phyloP scores from a whole-genome alignment of 371 early-diverging fungal species.

The Saksenaea vasiformis region DNA sequence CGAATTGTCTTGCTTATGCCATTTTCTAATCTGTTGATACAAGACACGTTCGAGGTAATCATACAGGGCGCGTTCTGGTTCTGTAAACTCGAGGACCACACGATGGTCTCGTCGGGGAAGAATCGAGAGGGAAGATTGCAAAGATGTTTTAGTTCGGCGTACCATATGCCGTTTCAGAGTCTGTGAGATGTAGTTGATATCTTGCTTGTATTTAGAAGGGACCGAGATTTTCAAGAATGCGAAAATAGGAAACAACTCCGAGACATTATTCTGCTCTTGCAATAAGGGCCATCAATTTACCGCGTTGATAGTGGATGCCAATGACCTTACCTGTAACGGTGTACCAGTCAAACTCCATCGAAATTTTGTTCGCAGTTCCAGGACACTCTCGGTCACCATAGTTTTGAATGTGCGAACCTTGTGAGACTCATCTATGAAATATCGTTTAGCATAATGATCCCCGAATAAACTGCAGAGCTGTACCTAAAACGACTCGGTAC shows the following conservation, averaged over 20 bases:
- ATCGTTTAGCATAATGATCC: conserved; percentile 21
- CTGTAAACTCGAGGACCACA: conserved; percentile 34
- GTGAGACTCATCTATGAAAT: conserved; percentile 87
- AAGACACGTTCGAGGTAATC: conserved; percentile 43
- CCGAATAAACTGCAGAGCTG: conserved; percentile 9
- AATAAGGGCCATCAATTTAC: too few species aligned
- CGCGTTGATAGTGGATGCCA: background rate
- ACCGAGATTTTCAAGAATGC: conserved; percentile 30
- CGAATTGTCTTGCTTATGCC: conserved; percentile 13
- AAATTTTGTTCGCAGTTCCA: conserved; percentile 31
- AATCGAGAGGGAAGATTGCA: conserved; percentile 26
- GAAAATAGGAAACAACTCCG: conserved; percentile 43
- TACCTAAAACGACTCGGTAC: conserved; percentile 51
- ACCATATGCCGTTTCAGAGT: conserved; percentile 40
- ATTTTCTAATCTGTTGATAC: conserved; percentile 23
- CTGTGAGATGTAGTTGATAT: conserved; percentile 32
- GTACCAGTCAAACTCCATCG: conserved; percentile 91
- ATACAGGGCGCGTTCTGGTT: conserved; percentile 40
- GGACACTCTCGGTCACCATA: conserved; percentile 27
- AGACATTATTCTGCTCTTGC: conserved; percentile 29
- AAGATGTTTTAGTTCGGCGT: conserved; percentile 29
- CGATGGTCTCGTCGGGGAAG: conserved; percentile 36
- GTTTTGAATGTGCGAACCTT: conserved; percentile 50
- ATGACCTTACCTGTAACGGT: conserved; percentile 54
- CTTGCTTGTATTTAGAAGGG: conserved; percentile 14